Percentiles rank a stretch among this genome's conserved stretches.
Conservation (phyloP, 345 rosid species). For the Turritis glabra region DNA sequence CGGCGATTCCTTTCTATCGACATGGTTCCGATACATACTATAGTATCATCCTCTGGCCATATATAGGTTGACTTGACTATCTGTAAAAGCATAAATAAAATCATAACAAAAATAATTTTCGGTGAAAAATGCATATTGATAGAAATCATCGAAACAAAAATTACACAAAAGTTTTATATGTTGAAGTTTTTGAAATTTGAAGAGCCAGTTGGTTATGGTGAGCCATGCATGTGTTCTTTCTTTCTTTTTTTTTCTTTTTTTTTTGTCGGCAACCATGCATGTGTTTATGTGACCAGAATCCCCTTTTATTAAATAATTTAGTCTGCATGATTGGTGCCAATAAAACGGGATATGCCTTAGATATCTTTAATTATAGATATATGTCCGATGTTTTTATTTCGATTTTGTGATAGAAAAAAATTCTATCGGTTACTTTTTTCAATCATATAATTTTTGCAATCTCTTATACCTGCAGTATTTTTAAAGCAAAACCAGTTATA, state of each 20-base stretch:
- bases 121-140: neutral
- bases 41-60: neutral
- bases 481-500: neutral
- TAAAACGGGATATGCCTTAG: constrained; percentile 30
- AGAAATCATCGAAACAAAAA: neutral
- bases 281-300: constrained; percentile 13
- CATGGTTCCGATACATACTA: neutral
- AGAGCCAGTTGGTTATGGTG: constrained; percentile 15
- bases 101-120: neutral
- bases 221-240: constrained; percentile 4
- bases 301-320: neutral
- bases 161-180: neutral
- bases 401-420: neutral
- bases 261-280: constrained; percentile 3
- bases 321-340: constrained; percentile 32
- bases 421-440: neutral
- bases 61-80: neutral
- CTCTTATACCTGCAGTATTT: neutral
- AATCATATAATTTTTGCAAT: neutral
- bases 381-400: constrained; percentile 10
- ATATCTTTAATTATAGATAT: constrained; percentile 13
- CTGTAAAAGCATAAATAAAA: neutral
- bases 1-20: neutral
- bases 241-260: neutral
- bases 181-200: neutral